A percentile compares a stretch with the other conserved stretches of the same genome.
phyloP scores from a whole-genome alignment of 805 yeast genomes.

The Candida krabiensis region DNA sequence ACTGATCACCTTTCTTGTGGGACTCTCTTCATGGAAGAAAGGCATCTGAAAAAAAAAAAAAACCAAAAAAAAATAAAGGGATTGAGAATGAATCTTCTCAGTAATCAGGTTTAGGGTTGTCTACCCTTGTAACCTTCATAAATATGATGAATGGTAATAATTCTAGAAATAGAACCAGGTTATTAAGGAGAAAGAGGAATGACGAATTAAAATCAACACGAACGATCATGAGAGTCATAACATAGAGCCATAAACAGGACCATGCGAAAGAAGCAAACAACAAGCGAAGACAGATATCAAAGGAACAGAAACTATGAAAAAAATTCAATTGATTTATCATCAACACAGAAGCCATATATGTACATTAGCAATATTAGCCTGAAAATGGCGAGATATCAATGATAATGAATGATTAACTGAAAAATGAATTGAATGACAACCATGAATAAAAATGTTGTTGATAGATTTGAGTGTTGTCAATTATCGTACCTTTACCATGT shows the following conservation, averaged over 20 bases:
- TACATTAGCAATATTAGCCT: too few relatives aligned
- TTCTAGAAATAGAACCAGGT: too few relatives aligned
- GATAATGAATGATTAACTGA: too few relatives aligned
- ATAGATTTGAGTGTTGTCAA: too few relatives aligned
- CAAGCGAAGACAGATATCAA: conserved; percentile 10
- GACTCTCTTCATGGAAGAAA: background rate
- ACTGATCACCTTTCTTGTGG: background rate
- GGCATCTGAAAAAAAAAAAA: background rate
- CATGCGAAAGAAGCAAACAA: conserved; percentile 9
- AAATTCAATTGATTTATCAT: conserved; percentile 10
- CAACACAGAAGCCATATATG: too few relatives aligned
- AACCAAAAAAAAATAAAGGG: background rate
- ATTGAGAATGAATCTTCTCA: background rate
- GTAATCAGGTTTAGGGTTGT: background rate
- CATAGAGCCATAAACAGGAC: conserved; percentile 6
- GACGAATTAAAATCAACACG: conserved; percentile 14
- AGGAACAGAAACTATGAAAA: conserved; percentile 11
- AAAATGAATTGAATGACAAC: conserved; percentile 4
- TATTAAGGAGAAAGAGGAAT: too few relatives aligned
- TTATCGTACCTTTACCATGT: too few relatives aligned
- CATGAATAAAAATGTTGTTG: conserved; percentile 1
- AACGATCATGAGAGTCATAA: conserved; percentile 17
- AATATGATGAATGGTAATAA: conserved; percentile 1
- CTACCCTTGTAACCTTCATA: conserved; percentile 4
- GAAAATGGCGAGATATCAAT: too few relatives aligned